Base-by-base conservation (phyloP, 78 protist genomes). In the Chrysochromulina tobinii region DNA sequence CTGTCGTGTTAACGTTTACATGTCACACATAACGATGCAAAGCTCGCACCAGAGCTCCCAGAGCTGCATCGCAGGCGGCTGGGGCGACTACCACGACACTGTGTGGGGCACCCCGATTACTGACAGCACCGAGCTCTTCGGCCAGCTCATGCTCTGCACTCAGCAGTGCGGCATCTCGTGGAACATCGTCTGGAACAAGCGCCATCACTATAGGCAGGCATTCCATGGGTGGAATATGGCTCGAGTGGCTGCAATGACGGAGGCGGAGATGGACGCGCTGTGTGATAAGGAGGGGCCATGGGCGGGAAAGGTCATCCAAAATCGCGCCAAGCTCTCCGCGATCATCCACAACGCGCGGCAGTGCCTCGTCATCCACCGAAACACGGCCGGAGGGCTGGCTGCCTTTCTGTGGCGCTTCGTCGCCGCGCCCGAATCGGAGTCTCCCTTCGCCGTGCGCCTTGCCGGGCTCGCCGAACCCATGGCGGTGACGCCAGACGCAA, bases 51-150 rank as follows among this genome's bases (percentile, higher is more conserved):
- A 38, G 38, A 38, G 38, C 38, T 38, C 38, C 38, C 38, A 38
- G 38, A 38, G 38, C 38, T 38, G 38, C 38, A 38, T 38, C 38
- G 38, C 38, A 38, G 38, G 38, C 38, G 38, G 38, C 38, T 38
- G 38, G 38, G 64, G 64, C 64, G 64, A 59, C 27, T 72, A 72
- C 81, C 81, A 72, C 53, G 81, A 72, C 53, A 2, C 6, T 38
- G 81, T 72, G 81, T 72, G 81, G 81, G 81, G 81, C 81, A 72
- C 81, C 5, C 81, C 81, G 18, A 18, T 72, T 38, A 5, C 53
- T 6, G 53, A 38, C 53, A 14, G n/a, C n/a, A 25, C 15, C 38
- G 81, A 27, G 81, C 81, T 72, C 25, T 72, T 72, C 17, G 81
- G 12, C 6, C 81, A 72, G 81, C 81, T 72, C 53, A 14, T 11